Percentiles rank a stretch among this genome's conserved stretches.
These are phyloP conservation scores for Blastobotrys muscicola DNA, from an alignment of 805 yeast genomes.

Conservation along the genomic window DNA sequence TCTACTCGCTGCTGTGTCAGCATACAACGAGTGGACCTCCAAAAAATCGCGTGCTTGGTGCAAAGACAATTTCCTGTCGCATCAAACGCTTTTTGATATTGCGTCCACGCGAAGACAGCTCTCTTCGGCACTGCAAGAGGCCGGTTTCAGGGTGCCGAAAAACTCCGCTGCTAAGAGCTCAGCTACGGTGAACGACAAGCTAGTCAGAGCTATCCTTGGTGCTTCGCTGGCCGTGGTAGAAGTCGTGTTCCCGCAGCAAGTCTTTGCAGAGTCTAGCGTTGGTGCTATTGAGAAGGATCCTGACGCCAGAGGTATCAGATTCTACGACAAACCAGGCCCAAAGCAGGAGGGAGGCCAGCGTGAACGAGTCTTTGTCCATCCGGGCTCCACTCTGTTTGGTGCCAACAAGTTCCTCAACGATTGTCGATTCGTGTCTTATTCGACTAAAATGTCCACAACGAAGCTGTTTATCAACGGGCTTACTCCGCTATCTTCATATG, in stretches of 20 bases:
- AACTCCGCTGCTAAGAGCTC: constrained; percentile 44
- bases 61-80: constrained; percentile 51
- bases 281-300: constrained; percentile 86
- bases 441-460: constrained; percentile 43
- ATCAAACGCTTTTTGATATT: constrained; percentile 58
- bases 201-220: constrained; percentile 60
- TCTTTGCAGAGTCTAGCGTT: constrained; percentile 53
- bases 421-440: constrained; percentile 52
- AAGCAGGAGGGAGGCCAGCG: constrained; percentile 39
- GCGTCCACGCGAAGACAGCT: constrained; percentile 62
- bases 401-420: constrained; percentile 30
- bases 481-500: constrained; percentile 69
- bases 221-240: constrained; percentile 74
- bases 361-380: constrained; percentile 69
- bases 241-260: constrained; percentile 74
- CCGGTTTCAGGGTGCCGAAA: constrained; percentile 58
- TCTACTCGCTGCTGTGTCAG: constrained; percentile 53
- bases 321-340: constrained; percentile 44
- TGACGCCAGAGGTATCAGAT: constrained; percentile 62
- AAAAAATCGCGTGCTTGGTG: constrained; percentile 36
- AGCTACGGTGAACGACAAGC: constrained; percentile 32
- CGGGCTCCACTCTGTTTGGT: constrained; percentile 68
- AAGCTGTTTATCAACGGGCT: constrained; percentile 64
- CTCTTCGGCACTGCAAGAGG: constrained; percentile 58
- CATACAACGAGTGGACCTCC: constrained; percentile 44